Percentiles rank a stretch among this genome's conserved stretches.
Evolutionary conservation across 495 filamentous ascomycete species (phyloP).

Genomic region (Talaromyces trachyspermus): DNA sequence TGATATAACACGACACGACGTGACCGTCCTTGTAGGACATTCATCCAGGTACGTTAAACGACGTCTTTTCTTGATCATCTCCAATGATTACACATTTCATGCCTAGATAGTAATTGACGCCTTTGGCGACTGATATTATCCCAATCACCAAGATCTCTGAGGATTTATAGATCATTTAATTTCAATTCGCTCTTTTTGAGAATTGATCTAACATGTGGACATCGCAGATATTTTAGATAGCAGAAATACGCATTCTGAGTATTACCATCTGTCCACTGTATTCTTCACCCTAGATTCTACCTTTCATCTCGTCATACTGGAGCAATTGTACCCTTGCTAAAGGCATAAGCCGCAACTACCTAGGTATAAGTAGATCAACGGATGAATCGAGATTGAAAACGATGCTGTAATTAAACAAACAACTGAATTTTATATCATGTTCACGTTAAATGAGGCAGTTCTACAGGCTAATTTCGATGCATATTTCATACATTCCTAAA

Average conservation of each 20-base stretch:
- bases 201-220: not conserved
- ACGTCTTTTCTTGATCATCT: slow-evolving; percentile 11
- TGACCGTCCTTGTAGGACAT: not conserved
- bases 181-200: not conserved
- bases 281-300: too few species aligned
- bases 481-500: slow-evolving; percentile 1
- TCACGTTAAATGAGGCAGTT: slow-evolving; percentile 1
- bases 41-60: slow-evolving; percentile 2
- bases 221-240: too few species aligned
- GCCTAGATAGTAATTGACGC: slow-evolving; percentile 86
- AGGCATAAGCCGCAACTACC: too few species aligned
- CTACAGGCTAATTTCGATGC: not conserved
- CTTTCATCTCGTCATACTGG: too few species aligned
- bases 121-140: slow-evolving; percentile 56
- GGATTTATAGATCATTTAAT: slow-evolving; percentile 23
- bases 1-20: not conserved
- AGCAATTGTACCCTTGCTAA: too few species aligned
- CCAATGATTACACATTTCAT: slow-evolving; percentile 69
- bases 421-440: not conserved
- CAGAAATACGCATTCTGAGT: too few species aligned
- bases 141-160: slow-evolving; percentile 86
- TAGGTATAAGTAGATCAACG: too few species aligned
- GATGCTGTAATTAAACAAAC: too few species aligned
- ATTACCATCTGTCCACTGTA: too few species aligned
- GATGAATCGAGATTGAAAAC: too few species aligned